phyloP scores from a whole-genome alignment of 2,329 filamentous ascomycete genomes.

The Cladorrhinum sp. region DNA sequence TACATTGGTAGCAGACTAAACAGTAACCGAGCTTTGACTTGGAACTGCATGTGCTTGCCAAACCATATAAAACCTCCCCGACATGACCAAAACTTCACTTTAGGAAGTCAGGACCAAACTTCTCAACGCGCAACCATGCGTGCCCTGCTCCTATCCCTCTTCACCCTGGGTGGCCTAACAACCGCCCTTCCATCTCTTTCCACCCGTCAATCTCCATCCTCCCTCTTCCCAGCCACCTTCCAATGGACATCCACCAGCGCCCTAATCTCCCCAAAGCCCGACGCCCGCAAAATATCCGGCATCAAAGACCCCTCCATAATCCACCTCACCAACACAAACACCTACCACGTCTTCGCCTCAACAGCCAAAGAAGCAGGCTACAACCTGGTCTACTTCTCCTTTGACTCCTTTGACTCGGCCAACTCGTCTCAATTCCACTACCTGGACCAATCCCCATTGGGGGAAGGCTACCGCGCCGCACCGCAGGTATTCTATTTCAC shows the following conservation, averaged over 20 bases:
- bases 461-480: constrained; percentile 39
- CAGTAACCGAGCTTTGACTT: background rate
- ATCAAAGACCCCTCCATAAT: constrained; percentile 29
- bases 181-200: background rate
- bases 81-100: too few relatives aligned
- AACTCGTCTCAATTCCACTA: constrained; percentile 35
- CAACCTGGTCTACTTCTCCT: constrained; percentile 40
- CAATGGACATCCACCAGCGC: constrained; percentile 22
- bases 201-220: too few relatives aligned
- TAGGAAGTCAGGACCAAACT: too few relatives aligned
- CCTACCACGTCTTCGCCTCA: constrained; percentile 41
- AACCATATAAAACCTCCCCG: background rate
- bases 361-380: constrained; percentile 36
- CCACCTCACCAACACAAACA: constrained; percentile 27
- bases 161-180: too few relatives aligned
- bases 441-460: constrained; percentile 37
- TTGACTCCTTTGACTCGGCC: constrained; percentile 36
- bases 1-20: too few relatives aligned
- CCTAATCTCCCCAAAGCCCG: constrained; percentile 22
- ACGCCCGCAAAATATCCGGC: constrained; percentile 20
- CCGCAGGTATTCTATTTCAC: constrained; percentile 41
- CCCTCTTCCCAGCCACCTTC: constrained; percentile 11
- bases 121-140: too few relatives aligned
- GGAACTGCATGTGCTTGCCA: background rate
- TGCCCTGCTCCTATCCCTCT: too few relatives aligned